Percentiles rank a stretch among this genome's conserved stretches.
phyloP scores from a whole-genome alignment of 768 basidiomycete species.

The Collybia sp. region DNA sequence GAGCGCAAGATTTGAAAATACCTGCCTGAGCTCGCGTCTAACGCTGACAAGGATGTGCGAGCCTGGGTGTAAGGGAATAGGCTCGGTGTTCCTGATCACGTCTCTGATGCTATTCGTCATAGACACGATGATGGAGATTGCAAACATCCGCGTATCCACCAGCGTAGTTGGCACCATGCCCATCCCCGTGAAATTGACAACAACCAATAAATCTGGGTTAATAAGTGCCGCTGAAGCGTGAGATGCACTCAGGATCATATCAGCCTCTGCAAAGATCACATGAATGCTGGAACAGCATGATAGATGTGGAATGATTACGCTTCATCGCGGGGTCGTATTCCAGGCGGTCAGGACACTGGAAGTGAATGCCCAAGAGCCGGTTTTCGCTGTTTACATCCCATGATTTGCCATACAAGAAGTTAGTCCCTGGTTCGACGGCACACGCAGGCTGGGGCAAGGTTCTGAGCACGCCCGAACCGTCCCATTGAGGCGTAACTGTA shows the following conservation, averaged over 20 bases:
- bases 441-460: neutral
- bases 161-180: neutral
- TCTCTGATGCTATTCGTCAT: slow-evolving; percentile 7
- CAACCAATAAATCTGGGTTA: slow-evolving; percentile 13
- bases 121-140: slow-evolving; percentile 6
- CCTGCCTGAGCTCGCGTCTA: slow-evolving; percentile 4
- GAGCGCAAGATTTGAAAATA: slow-evolving; percentile 2
- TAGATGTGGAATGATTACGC: no score
- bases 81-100: slow-evolving; percentile 7
- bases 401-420: neutral
- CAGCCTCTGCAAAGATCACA: no score
- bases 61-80: slow-evolving; percentile 12
- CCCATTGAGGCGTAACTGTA: slow-evolving; percentile 3
- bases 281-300: no score
- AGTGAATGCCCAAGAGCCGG: neutral
- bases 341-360: neutral
- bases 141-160: slow-evolving; percentile 1
- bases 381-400: neutral
- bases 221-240: neutral
- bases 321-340: neutral
- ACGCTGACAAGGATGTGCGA: slow-evolving; percentile 9
- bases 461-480: neutral
- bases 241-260: no score
- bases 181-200: slow-evolving; percentile 11
- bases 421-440: neutral